Evolutionary conservation across 2,329 filamentous ascomycete species (phyloP), one percentile per base, ranked within the genome.

Genomic region (Xylariomycetidae sp.): DNA sequence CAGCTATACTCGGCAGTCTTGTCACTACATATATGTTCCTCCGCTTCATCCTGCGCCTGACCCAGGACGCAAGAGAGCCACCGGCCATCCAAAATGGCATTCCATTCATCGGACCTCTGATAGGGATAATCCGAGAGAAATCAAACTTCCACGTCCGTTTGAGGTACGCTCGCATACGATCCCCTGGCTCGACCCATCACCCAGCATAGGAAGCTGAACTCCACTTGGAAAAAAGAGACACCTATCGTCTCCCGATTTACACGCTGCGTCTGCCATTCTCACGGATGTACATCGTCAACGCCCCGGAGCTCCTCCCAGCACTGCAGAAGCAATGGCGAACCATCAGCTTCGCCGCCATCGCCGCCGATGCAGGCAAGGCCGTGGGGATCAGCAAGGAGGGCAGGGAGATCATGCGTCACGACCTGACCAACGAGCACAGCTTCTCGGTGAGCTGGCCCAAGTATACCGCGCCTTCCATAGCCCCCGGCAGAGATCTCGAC

Each of bases 231-330:
- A 19, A 9, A 17, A 47, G 42, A 27, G 39, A 46, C 29, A 37
- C 19, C 16, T 42, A 45, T 25, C 34, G 26, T 6, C 44, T 51
- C 1, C 49, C 51, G 13, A 51, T 54, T 10, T 54, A 55, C 18
- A 55, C 48, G 2, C 43, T 53, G 2, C 45, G 49, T 2, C 13
- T 54, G 15, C 51, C 49, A 3, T 48, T 48, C 17, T 32, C 31
- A 4, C 43, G 49, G 5, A 49, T 53, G 6, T 53, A 53, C 33
- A 29, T 55, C 5, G 42, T 55, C 31, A 53, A 53, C 27, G 36
- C 44, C 2, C 48, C 44, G 2, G 36, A 48, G 9, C 41, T 53
- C 16, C 50, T 57, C 15, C 48, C 50, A 3, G 19, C 16, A 1
- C 4, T 53, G 3, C 47, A 54, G 22, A 49, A 45, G 17, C 49